Evolutionary conservation across 768 basidiomycete genomes (phyloP).

Genomic region (Neoboletus brunneissimus): DNA sequence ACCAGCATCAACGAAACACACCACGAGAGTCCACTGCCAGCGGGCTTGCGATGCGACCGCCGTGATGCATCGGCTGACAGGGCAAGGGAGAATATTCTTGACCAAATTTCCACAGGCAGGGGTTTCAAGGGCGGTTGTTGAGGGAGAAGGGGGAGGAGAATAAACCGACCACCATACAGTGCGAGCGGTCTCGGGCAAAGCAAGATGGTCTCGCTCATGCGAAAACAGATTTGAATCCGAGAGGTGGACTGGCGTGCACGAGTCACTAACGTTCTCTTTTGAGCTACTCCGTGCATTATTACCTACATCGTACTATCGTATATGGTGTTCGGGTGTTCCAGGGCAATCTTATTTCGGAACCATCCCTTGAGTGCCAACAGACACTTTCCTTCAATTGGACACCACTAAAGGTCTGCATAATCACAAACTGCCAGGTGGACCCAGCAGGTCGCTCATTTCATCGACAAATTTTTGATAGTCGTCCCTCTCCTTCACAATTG

Average conservation of each 20-base stretch:
- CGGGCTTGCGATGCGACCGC: conserved; percentile 5
- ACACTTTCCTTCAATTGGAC: not conserved
- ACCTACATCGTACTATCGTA: not conserved
- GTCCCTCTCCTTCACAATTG: conserved; percentile 46
- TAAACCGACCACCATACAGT: conserved; percentile 51
- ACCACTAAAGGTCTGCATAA: not conserved
- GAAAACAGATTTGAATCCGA: not conserved
- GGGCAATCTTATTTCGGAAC: not conserved
- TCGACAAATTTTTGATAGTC: conserved; percentile 78
- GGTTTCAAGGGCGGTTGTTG: conserved; percentile 46
- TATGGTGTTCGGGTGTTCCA: not conserved
- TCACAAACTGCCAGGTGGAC: conserved; percentile 20
- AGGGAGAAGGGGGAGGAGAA: conserved; percentile 70
- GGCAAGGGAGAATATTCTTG: conserved; percentile 49
- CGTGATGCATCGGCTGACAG: conserved; percentile 15
- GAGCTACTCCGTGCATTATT: not conserved
- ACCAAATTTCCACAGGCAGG: conserved; percentile 73
- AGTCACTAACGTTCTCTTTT: not conserved
- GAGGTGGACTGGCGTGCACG: not conserved
- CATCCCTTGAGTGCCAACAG: not conserved
- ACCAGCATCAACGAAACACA: conserved; percentile 35
- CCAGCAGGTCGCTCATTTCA: conserved; percentile 69
- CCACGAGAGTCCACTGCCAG: conserved; percentile 4
- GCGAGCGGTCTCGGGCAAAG: conserved; percentile 70
- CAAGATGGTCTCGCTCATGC: conserved; percentile 44